These are phyloP conservation scores for Fusarium sp. DNA, from an alignment of 2,329 filamentous ascomycete species.

Conservation along the genomic window DNA sequence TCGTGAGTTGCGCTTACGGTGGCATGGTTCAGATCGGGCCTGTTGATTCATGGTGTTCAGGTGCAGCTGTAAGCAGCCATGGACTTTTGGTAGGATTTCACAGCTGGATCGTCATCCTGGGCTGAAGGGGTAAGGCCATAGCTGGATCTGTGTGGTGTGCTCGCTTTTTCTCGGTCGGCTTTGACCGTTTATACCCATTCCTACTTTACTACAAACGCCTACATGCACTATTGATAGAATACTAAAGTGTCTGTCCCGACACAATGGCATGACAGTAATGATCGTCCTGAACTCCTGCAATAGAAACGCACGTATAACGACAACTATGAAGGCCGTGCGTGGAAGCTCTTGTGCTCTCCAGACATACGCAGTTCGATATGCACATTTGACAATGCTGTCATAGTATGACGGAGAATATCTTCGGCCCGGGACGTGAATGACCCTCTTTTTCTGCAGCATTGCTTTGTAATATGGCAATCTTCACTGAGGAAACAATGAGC, in stretches of 20 bases:
- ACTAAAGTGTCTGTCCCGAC: neutral
- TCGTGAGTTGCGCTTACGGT: neutral
- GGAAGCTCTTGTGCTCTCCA: neutral
- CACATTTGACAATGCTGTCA: neutral
- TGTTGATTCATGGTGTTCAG: neutral
- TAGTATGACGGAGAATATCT: neutral
- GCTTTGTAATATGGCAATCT: neutral
- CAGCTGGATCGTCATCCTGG: neutral
- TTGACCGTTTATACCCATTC: neutral
- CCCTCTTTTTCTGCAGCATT: neutral
- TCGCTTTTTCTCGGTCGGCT: neutral
- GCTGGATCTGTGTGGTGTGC: neutral
- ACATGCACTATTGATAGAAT: neutral
- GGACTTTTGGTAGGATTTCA: conserved; percentile 10
- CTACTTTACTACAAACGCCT: neutral
- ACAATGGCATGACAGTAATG: neutral
- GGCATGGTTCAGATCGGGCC: neutral
- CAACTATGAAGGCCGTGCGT: neutral
- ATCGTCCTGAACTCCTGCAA: neutral
- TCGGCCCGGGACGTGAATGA: neutral
- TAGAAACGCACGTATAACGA: rapidly evolving
- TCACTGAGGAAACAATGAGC: neutral
- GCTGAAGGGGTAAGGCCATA: neutral
- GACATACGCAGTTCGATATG: neutral
- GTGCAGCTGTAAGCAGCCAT: conserved; percentile 2